Evolutionary conservation across 1,284 basidiomycete species (phyloP), one percentile per base, ranked within the genome.

Genomic region (Cystobasidium pallidum): DNA sequence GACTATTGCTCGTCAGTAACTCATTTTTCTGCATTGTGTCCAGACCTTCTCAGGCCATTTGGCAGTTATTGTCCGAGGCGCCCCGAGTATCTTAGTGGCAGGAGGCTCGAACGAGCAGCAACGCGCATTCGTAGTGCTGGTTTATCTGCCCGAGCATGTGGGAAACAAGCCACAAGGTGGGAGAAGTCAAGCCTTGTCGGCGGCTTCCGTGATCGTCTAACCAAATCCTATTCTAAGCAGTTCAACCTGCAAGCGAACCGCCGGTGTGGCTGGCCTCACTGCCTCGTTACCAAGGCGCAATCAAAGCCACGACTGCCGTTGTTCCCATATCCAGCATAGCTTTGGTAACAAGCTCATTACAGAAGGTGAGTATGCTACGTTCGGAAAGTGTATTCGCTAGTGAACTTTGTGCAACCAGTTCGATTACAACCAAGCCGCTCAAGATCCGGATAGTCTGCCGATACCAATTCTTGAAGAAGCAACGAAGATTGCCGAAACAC

Each of bases 11-110:
- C n/a, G n/a, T n/a, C n/a, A n/a, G n/a, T n/a, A n/a, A n/a, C n/a
- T n/a, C n/a, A n/a, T n/a, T n/a, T n/a, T n/a, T n/a, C n/a, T n/a
- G n/a, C n/a, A n/a, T n/a, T n/a, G n/a, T n/a, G n/a, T 11, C 6
- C 73, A 97, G 91, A 91, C 93, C 80, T 96, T 92, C 81, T 84
- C 84, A 62, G 86, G 85, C 74, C 90, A 88, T 71, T 81, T 88
- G 3, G 96, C 88, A 0, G 84, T 96, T 19, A 80, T 98, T 1
- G 84, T 98, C 36, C 90, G 90, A 78, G 84, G 85, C 51, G 88
- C 89, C 0, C 86, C 85, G 79, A 76, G 79, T 78, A 43, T 82
- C 79, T 68, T 85, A 17, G 47, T 72, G 0, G 66, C 81, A 24
- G 81, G 82, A 17, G 87, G 86, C 47, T 80, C 83, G 7, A 76